These are phyloP conservation scores for Thalassiosira livingstoniorum DNA, from an alignment of 352 stramenopile species.

Conservation along the genomic window DNA sequence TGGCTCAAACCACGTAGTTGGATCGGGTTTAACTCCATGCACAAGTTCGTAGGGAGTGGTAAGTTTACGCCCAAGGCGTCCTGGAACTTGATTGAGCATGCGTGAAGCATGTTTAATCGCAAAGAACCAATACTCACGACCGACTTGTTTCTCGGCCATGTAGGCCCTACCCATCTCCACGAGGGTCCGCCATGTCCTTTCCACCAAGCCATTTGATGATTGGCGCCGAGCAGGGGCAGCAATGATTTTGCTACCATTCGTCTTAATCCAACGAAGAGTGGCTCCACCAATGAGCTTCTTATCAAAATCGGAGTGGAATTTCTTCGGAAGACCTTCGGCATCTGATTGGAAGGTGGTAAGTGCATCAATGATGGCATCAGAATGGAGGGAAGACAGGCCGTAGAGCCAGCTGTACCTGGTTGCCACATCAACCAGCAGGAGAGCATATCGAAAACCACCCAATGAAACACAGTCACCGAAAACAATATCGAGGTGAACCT, in stretches of 20 bases:
- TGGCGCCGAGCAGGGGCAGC: slow-evolving; percentile 6
- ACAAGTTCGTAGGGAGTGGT: slow-evolving; percentile 21
- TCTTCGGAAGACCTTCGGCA: slow-evolving; percentile 2
- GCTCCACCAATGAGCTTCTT: too few species aligned
- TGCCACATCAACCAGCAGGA: slow-evolving; percentile 23
- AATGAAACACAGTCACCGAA: slow-evolving; percentile 21
- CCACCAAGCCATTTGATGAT: slow-evolving; percentile 37
- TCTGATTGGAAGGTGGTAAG: slow-evolving; percentile 9
- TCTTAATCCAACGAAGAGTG: neutral
- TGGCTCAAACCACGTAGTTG: slow-evolving; percentile 8
- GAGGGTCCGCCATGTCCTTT: slow-evolving; percentile 31
- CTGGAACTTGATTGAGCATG: slow-evolving; percentile 26
- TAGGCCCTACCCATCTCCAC: slow-evolving; percentile 21
- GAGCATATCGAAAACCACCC: slow-evolving; percentile 12
- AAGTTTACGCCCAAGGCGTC: slow-evolving; percentile 1
- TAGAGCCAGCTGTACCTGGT: slow-evolving; percentile 20
- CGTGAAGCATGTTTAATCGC: slow-evolving; percentile 15
- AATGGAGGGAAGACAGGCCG: slow-evolving; percentile 1
- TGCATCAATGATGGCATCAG: slow-evolving; percentile 17
- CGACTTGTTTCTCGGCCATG: slow-evolving; percentile 33
- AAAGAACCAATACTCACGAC: slow-evolving; percentile 9
- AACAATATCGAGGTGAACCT: slow-evolving; percentile 27
- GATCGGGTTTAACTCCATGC: slow-evolving; percentile 12
- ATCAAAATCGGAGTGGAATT: too few species aligned
- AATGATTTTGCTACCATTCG: slow-evolving; percentile 7